Percentiles rank a stretch among this genome's conserved stretches.
phyloP scores from a whole-genome alignment of 306 rosid species.

The Begonia peltatifolia region DNA sequence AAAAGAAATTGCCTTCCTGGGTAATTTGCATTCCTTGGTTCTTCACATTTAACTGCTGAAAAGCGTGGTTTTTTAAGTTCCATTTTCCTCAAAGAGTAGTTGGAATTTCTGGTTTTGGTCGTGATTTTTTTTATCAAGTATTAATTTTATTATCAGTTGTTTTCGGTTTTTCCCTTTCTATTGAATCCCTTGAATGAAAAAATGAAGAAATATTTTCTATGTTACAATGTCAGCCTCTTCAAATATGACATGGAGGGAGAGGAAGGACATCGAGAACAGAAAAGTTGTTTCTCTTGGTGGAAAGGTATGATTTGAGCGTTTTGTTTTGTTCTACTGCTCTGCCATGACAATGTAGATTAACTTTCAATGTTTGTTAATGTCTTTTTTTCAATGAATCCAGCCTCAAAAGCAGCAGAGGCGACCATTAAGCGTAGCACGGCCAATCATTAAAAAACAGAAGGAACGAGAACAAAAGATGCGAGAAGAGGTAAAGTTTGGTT shows the following conservation, averaged over 20 bases:
- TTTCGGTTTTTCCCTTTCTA: too few relatives aligned
- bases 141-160: too few relatives aligned
- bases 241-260: conserved; percentile 79
- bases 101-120: too few relatives aligned
- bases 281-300: conserved; percentile 75
- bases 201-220: too few relatives aligned
- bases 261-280: conserved; percentile 50
- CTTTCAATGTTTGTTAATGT: neutral
- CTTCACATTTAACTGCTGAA: too few relatives aligned
- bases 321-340: conserved; percentile 1
- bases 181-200: too few relatives aligned
- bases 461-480: conserved; percentile 58
- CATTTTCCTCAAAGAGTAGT: too few relatives aligned
- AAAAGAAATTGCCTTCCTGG: too few relatives aligned
- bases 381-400: conserved; percentile 21
- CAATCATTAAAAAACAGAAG: conserved; percentile 61
- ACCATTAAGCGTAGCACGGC: conserved; percentile 59
- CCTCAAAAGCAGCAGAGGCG: conserved; percentile 44
- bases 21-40: too few relatives aligned
- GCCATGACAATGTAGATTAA: neutral
- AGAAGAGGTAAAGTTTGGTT: conserved; percentile 31
- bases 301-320: conserved; percentile 36
- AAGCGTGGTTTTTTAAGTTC: too few relatives aligned
- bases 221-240: conserved; percentile 28
- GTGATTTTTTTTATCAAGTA: too few relatives aligned